A percentile compares a stretch with the other conserved stretches of the same genome.
Evolutionary conservation across 1,284 basidiomycete genomes (phyloP).

Genomic region (Fomitopsis palustris): DNA sequence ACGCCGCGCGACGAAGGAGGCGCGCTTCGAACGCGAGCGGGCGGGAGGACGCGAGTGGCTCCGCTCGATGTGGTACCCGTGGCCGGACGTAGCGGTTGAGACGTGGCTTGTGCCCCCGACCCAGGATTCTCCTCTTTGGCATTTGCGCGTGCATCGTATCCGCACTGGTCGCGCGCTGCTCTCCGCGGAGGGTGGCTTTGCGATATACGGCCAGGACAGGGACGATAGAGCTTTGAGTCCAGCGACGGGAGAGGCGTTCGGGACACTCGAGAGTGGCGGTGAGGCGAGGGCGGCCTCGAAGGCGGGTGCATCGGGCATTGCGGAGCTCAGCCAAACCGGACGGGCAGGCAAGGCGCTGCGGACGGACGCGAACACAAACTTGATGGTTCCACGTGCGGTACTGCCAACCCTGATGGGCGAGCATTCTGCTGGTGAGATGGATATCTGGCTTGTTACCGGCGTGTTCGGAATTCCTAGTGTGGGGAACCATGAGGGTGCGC

Average conservation of each 20-base stretch:
- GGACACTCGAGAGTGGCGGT: conserved; percentile 40
- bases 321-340: conserved; percentile 39
- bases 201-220: conserved; percentile 65
- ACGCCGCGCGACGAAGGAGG: conserved; percentile 59
- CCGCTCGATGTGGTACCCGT: conserved; percentile 70
- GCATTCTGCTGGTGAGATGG: conserved; percentile 36
- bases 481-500: conserved; percentile 37
- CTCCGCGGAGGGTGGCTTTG: conserved; percentile 70
- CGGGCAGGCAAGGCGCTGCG: conserved; percentile 50
- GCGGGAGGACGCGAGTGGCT: conserved; percentile 42
- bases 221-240: conserved; percentile 60
- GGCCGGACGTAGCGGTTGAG: conserved; percentile 69
- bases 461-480: conserved; percentile 61
- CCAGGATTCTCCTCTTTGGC: conserved; percentile 56
- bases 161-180: conserved; percentile 45
- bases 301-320: conserved; percentile 63
- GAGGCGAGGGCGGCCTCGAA: conserved; percentile 53
- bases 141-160: conserved; percentile 66
- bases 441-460: conserved; percentile 63
- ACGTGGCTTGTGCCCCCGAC: conserved; percentile 73
- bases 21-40: conserved; percentile 55
- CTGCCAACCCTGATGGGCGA: conserved; percentile 60
- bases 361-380: conserved; percentile 71
- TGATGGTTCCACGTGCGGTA: conserved; percentile 66
- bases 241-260: conserved; percentile 38